Evolutionary conservation across 2,329 filamentous ascomycete genomes (phyloP), one percentile per base, ranked within the genome.

Genomic region (Dothistroma pini): DNA sequence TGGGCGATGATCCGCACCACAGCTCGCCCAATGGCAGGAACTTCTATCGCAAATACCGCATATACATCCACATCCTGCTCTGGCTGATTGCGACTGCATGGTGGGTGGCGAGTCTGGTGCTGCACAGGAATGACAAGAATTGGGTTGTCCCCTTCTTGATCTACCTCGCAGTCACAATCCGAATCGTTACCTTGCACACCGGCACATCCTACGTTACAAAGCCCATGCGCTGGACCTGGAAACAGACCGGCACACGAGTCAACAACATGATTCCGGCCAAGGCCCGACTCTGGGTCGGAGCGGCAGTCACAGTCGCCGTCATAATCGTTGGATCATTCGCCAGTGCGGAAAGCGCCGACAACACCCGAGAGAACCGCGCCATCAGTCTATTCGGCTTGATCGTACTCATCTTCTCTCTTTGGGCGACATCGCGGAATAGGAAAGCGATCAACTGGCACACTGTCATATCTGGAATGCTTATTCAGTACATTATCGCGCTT

Each of bases 131-230:
- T 61, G 86, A 91, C 69, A 81, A 83, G 76, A 91, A 90, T 71
- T 96, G 91, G 91, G 76, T 96, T 59, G 84, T 93, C 54, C 91
- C 92, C 0, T 95, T 96, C 76, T 81, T 96, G 55, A 73, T 96
- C 52, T 96, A 88, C 81, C 84, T 96, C 51, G 82, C 80, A 66
- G 86, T 96, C 68, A 85, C 84, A 11, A 79, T 95, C 55, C 88
- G 92, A 35, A 74, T 96, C 54, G 66, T 96, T 72, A 89, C 88
- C 73, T 85, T 90, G 76, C 86, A 91, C 72, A 77, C 93, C 2
- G 87, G 90, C 0, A 84, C 87, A 68, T 83, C 83, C 47, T 79
- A 89, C 66, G 76, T 92, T 66, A 86, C 85, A 62, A 83, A 78
- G 63, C 88, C 89, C 1, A 84, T 90, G 76, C 83, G 84, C 68